phyloP scores from a whole-genome alignment of 2,329 filamentous ascomycete species.

The Cladophialophora carrionii region DNA sequence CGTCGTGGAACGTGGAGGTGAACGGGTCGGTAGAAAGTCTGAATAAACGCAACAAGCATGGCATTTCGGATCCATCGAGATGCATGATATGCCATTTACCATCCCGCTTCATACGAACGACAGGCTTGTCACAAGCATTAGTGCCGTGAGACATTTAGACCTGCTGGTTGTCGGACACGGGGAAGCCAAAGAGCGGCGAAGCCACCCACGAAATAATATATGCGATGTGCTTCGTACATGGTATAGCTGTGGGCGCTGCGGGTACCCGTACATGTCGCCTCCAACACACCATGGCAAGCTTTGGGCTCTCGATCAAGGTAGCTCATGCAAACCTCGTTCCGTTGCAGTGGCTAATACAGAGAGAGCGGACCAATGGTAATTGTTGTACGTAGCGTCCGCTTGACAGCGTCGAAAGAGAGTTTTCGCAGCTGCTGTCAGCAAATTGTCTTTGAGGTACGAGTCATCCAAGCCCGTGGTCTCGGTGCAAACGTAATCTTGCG shows the following conservation, averaged over 20 bases:
- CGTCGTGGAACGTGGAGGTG: neutral
- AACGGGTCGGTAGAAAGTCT: neutral
- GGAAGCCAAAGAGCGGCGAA: neutral
- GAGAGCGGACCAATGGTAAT: neutral
- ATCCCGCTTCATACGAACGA: neutral
- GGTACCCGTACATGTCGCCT: no score
- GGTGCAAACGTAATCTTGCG: neutral
- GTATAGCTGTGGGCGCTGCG: neutral
- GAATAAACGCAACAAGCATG: neutral
- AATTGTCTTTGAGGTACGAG: neutral
- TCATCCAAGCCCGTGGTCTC: neutral
- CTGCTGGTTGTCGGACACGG: no score
- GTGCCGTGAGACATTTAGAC: neutral
- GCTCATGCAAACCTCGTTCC: neutral
- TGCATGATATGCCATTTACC: neutral
- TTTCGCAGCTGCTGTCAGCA: no score
- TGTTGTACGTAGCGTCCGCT: neutral
- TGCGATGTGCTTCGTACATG: neutral
- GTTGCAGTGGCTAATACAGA: neutral
- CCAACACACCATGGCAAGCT: neutral
- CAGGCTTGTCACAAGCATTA: neutral
- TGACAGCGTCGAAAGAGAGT: no score
- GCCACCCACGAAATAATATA: constrained; percentile 23
- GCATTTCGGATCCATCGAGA: neutral
- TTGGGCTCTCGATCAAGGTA: neutral